phyloP scores from a whole-genome alignment of 1,139 yeast genomes.

The Diutina neorugosa region DNA sequence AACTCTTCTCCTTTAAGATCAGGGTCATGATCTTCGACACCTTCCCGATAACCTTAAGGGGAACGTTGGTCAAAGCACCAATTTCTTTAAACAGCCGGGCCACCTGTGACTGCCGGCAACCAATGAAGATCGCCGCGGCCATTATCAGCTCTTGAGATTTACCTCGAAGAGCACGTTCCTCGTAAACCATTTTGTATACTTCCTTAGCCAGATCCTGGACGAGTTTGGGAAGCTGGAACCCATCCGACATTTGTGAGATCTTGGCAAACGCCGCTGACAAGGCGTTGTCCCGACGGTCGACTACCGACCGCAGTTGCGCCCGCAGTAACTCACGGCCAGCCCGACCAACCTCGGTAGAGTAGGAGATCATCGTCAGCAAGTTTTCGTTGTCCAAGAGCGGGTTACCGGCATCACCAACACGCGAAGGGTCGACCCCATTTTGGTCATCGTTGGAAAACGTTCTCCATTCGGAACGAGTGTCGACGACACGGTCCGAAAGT shows the following conservation, averaged over 20 bases:
- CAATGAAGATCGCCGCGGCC: constrained; percentile 94
- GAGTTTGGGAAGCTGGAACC: constrained; percentile 84
- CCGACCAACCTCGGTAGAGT: constrained; percentile 64
- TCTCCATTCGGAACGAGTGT: constrained; percentile 97
- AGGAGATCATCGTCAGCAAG: constrained; percentile 84
- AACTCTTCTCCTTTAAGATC: constrained; percentile 58
- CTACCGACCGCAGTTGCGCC: constrained; percentile 77
- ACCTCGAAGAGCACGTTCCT: constrained; percentile 78
- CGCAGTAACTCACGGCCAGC: constrained; percentile 80
- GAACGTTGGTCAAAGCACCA: constrained; percentile 90
- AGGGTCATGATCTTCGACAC: constrained; percentile 74
- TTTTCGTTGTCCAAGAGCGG: constrained; percentile 88
- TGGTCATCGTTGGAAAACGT: constrained; percentile 95
- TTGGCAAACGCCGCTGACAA: constrained; percentile 82
- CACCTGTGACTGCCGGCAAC: constrained; percentile 89
- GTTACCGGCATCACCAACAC: constrained; percentile 98
- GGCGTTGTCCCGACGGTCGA: constrained; percentile 80
- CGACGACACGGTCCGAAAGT: constrained; percentile 83
- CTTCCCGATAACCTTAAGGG: constrained; percentile 86
- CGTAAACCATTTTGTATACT: constrained; percentile 85
- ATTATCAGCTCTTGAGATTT: constrained; percentile 88
- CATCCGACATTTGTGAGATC: constrained; percentile 94
- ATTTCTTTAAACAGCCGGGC: constrained; percentile 94
- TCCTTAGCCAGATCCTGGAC: constrained; percentile 98
- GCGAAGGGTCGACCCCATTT: constrained; percentile 96